phyloP scores from a whole-genome alignment of 108 stramenopile genomes.

The Stephanodiscus minutulus region DNA sequence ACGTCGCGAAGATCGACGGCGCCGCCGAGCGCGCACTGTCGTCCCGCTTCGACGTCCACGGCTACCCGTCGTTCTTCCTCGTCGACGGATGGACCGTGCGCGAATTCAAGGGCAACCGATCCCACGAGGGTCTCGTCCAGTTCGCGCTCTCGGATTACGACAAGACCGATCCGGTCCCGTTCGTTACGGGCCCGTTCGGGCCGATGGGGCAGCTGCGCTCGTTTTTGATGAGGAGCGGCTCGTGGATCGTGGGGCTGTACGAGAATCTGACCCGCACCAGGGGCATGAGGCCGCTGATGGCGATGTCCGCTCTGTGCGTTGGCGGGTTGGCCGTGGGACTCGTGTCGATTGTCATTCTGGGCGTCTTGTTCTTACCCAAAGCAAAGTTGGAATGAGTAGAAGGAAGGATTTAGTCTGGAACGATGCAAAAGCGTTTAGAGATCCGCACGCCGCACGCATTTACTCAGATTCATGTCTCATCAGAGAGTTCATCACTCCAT shows the following conservation, averaged over 20 bases:
- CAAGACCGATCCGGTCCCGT: conserved; percentile 37
- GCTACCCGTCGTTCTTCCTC: conserved; percentile 80
- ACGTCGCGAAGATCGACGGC: conserved; percentile 85
- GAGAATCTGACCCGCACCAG: conserved; percentile 38
- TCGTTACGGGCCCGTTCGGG: conserved; percentile 65
- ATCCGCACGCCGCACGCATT: no score
- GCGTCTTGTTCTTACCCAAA: conserved; percentile 45
- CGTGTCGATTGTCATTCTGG: conserved; percentile 35
- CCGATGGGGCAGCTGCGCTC: conserved; percentile 76
- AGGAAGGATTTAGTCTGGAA: not conserved
- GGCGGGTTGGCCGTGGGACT: conserved; percentile 32
- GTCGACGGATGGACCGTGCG: conserved; percentile 78
- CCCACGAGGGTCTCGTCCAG: conserved; percentile 58
- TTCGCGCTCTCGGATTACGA: conserved; percentile 59
- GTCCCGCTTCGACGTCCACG: conserved; percentile 67
- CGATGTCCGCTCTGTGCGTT: conserved; percentile 31
- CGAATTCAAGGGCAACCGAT: conserved; percentile 61
- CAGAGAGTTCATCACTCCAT: no score
- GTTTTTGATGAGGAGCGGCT: conserved; percentile 56
- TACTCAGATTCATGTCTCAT: no score
- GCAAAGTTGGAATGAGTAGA: conserved; percentile 38
- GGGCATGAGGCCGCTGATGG: conserved; percentile 43
- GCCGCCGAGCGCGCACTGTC: conserved; percentile 61
- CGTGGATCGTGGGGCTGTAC: conserved; percentile 48
- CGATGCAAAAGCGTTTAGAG: not conserved